Percentiles rank a stretch among this genome's conserved stretches.
phyloP scores from a whole-genome alignment of 1,284 basidiomycete genomes.

The Ustilago vetiveriae region DNA sequence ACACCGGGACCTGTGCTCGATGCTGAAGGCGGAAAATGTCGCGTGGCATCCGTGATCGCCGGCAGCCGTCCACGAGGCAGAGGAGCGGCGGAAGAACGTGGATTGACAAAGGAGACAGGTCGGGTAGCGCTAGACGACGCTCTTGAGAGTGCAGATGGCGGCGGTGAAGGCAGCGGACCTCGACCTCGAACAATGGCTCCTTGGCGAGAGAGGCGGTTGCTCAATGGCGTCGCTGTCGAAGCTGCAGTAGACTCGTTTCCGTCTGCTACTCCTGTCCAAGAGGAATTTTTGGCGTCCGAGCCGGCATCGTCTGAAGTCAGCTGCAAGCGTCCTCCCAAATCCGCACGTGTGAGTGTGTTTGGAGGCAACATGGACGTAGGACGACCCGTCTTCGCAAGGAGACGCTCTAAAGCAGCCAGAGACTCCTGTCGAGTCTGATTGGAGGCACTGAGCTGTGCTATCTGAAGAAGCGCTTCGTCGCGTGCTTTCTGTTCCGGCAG shows the following conservation, averaged over 20 bases:
- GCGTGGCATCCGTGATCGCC: slow-evolving; percentile 56
- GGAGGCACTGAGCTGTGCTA: slow-evolving; percentile 36
- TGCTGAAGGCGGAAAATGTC: slow-evolving; percentile 56
- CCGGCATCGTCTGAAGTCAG: not conserved
- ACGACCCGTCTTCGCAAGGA: slow-evolving; percentile 35
- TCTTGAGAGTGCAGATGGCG: slow-evolving; percentile 14
- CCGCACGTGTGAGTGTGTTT: slow-evolving; percentile 14
- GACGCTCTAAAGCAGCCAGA: slow-evolving; percentile 44
- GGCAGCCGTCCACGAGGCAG: slow-evolving; percentile 52
- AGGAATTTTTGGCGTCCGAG: not conserved
- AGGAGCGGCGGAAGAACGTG: slow-evolving; percentile 51
- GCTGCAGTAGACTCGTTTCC: not conserved
- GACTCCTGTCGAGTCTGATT: slow-evolving; percentile 33
- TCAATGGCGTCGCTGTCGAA: slow-evolving; percentile 1
- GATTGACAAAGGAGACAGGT: slow-evolving; percentile 48
- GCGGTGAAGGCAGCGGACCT: slow-evolving; percentile 8
- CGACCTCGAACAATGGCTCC: slow-evolving; percentile 31
- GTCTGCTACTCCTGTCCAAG: not conserved
- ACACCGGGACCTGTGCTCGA: slow-evolving; percentile 15
- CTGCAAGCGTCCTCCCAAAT: slow-evolving; percentile 17
- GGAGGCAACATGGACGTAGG: slow-evolving; percentile 26
- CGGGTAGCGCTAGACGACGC: slow-evolving; percentile 21
- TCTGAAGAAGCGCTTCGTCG: slow-evolving; percentile 46
- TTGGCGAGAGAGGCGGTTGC: slow-evolving; percentile 24
- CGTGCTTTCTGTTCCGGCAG: slow-evolving; percentile 37